phyloP scores from a whole-genome alignment of 257 asterid species.

The Cordia subcordata region DNA sequence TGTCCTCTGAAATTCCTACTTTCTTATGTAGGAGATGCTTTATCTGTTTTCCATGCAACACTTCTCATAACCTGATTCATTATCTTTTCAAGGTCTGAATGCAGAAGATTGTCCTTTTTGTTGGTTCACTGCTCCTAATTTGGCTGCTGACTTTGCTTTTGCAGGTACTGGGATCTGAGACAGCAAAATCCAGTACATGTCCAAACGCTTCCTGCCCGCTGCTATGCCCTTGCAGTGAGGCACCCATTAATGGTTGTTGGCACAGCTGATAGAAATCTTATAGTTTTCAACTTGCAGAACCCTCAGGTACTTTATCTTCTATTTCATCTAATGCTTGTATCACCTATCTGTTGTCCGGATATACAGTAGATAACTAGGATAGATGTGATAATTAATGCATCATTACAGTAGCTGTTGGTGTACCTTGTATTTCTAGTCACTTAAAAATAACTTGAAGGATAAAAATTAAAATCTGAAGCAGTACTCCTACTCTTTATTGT shows the following conservation, averaged over 20 bases:
- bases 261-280: conserved; percentile 85
- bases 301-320: conserved; percentile 67
- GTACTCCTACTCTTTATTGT: no score
- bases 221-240: conserved; percentile 86
- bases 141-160: conserved; percentile 14
- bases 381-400: no score
- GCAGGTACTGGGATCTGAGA: conserved; percentile 96
- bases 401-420: no score
- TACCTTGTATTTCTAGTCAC: no score
- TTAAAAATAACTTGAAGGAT: no score
- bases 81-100: neutral
- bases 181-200: conserved; percentile 84
- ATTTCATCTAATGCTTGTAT: neutral
- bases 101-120: neutral
- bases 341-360: neutral
- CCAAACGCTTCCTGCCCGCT: conserved; percentile 94
- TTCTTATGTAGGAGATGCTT: no score
- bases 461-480: no score
- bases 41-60: no score
- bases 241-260: conserved; percentile 96
- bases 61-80: neutral
- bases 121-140: conserved; percentile 7
- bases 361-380: no score
- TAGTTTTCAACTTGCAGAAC: conserved; percentile 84
- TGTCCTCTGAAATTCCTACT: no score